A percentile compares a stretch with the other conserved stretches of the same genome.
Conservation (phyloP, 345 rosid species). For the Hevea brasiliensis region DNA sequence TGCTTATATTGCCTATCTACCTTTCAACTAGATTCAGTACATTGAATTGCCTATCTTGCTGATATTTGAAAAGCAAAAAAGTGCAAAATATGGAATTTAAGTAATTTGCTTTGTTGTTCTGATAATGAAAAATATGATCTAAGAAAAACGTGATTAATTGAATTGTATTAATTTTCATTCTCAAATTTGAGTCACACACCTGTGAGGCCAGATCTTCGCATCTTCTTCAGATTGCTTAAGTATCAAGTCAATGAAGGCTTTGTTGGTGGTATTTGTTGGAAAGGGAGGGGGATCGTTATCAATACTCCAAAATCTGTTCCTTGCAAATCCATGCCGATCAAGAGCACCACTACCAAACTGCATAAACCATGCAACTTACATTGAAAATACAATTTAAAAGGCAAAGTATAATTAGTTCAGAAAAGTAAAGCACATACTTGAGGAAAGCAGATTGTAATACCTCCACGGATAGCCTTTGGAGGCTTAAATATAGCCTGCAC, state of each 20-base stretch:
- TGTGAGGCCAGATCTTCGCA: slow-evolving; percentile 35
- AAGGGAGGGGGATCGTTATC: slow-evolving; percentile 35
- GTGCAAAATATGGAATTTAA: not conserved
- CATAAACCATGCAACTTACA: slow-evolving; percentile 2
- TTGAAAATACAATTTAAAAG: not conserved
- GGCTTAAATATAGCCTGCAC: slow-evolving; percentile 31
- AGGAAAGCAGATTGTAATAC: slow-evolving; percentile 36
- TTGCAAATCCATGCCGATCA: slow-evolving; percentile 37
- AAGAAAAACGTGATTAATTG: not conserved
- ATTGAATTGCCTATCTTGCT: too few relatives aligned
- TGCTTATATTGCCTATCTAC: too few relatives aligned
- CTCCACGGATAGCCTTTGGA: slow-evolving; percentile 34
- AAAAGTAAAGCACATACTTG: slow-evolving; percentile 22
- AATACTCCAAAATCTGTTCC: slow-evolving; percentile 28
- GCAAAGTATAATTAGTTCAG: not conserved
- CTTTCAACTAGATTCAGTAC: too few relatives aligned
- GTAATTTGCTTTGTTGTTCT: not conserved
- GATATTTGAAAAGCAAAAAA: not conserved
- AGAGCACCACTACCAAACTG: slow-evolving; percentile 34
- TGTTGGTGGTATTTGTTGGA: slow-evolving; percentile 13
- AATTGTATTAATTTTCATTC: not conserved
- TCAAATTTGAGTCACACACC: slow-evolving; percentile 16
- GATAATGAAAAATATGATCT: too few relatives aligned
- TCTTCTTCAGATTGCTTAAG: slow-evolving; percentile 29
- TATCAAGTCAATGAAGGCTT: slow-evolving; percentile 31